Base-by-base conservation (phyloP, 1,284 basidiomycete species). In the Abortiporus biennis region DNA sequence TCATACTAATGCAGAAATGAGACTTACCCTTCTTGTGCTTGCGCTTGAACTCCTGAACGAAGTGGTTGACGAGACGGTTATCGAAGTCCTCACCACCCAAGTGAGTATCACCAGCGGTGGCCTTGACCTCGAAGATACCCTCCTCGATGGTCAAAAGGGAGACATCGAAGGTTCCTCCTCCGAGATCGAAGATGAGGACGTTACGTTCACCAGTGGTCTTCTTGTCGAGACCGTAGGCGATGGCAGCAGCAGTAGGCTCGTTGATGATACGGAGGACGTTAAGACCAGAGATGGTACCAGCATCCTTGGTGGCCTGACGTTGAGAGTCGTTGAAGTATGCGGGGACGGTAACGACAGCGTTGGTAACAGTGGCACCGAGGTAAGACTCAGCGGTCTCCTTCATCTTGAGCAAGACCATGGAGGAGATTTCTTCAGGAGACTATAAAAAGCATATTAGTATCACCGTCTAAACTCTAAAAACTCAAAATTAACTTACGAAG, bases 31-130 rank as follows among this genome's bases (percentile, higher is more conserved):
- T 94, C 82, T 96, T 97, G 81, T 92, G 85, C 79, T 97, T 97
- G 65, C 92, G 80, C 82, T 97, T 96, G 80, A 97, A 98, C 69
- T 98, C 93, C 66, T 94, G 90, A 49, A 91, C 86, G 62, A 99
- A 96, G 81, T 97, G 91, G 71, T 94, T 93, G 65, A 98, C 91
- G 55, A 98, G 87, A 55, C 89, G 84, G 78, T 98, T 98, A 69
- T 98, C 95, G 58, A 98, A 99, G 71, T 98, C 94, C 71, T 98
- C 94, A 74, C 95, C 94, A 72, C 94, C 94, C 65, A 98, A 77
- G 69, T 98, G 94, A 49, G 94, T 99, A 73, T 98, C 95, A 80
- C 94, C 95, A 49, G 95, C 94, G 50, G 94, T 98, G 49, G 95
- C 92, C 76, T 96, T 95, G 67, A 98, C 94, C 69, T 96, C 94